Evolutionary conservation across 2,329 filamentous ascomycete genomes (phyloP), one percentile per base, ranked within the genome.

Genomic region (Fusarium pseudograminearum): DNA sequence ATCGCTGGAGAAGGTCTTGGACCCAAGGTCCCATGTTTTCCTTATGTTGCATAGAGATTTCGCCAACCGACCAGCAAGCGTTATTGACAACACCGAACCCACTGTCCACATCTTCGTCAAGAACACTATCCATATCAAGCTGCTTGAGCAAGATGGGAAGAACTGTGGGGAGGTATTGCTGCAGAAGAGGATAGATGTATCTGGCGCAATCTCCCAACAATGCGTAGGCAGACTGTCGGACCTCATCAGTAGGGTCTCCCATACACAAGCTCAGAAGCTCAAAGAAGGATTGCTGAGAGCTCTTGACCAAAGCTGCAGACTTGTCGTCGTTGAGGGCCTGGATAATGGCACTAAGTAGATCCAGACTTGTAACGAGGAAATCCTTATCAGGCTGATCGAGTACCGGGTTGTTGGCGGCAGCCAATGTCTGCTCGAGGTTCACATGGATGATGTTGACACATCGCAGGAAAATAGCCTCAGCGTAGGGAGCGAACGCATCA

Each of bases 11-110:
- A 18, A 99, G 83, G 66, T 91, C 88, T 24, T 92, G 89, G 12
- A 94, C 87, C 77, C 91, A 97, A 2, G 91, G 91, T 2, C 86
- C 86, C 88, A 98, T 92, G 56, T 86, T 89, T 66, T 90, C 89
- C 71, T 90, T 88, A 77, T 92, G 86, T 65, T 93, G 90, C 79
- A 97, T 90, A 18, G 94, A 89, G 66, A 98, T 96, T 82, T 99
- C 96, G 42, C 96, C 96, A 26, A 90, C 90, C 9, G 94, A 97
- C 96, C 96, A 99, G 82, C 95, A 98, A 24, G 96, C 95, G 77
- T 99, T 99, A 86, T 98, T 99, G 63, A 98, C 90, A 31, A 98
- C 94, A 64, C 94, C 93, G 78, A 97, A 98, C 16, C 90, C 91
- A 20, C 89, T 91, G 69, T 97, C 93, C 47, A 93, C 89, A 65